Base-by-base conservation (phyloP, 2,329 filamentous ascomycete species). In the Colletotrichum gloeosporioides region DNA sequence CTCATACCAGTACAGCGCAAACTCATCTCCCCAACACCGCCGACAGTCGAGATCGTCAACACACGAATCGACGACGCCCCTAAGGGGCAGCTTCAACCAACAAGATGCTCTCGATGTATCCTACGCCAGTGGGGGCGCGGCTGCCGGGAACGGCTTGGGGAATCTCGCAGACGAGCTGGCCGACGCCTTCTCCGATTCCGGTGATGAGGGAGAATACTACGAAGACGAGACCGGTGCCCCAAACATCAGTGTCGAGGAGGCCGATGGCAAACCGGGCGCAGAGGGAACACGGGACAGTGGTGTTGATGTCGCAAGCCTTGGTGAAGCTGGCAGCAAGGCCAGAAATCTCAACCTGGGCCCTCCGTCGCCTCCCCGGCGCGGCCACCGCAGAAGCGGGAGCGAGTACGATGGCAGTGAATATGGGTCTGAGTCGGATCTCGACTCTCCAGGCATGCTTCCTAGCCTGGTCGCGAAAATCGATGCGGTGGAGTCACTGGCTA, bases 131-230 rank as follows among this genome's bases (percentile, higher is more conserved):
- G 86, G 84, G 57, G 88, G 84, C 49, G 83, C 84, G 62, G 85
- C 83, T 29, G 82, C 83, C 4, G 86, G 86, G 66, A 91, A 91
- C 77, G 93, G 93, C 10, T 87, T 95, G 77, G 95, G 95, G 36
- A 96, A 95, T 79, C 84, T 97, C 65, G 95, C 95, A 3, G 95
- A 96, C 84, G 95, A 97, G 84, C 87, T 97, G 64, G 95, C 93
- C 2, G 94, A 94, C 81, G 92, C 93, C 6, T 92, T 94, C 83
- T 92, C 91, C 59, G 92, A 92, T 39, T 93, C 92, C 10, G 91
- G 90, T 73, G 92, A 91, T 55, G 92, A 92, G 53, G 90, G 89
- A 25, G 88, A 90, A 39, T 87, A 88, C 66, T 86, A 86, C 72
- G 86, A 89, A 59, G 70, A 76, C 18, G 74, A 74, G 7, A 55